phyloP scores from a whole-genome alignment of 345 rosid genomes.

The Rhodomyrtus tomentosa region DNA sequence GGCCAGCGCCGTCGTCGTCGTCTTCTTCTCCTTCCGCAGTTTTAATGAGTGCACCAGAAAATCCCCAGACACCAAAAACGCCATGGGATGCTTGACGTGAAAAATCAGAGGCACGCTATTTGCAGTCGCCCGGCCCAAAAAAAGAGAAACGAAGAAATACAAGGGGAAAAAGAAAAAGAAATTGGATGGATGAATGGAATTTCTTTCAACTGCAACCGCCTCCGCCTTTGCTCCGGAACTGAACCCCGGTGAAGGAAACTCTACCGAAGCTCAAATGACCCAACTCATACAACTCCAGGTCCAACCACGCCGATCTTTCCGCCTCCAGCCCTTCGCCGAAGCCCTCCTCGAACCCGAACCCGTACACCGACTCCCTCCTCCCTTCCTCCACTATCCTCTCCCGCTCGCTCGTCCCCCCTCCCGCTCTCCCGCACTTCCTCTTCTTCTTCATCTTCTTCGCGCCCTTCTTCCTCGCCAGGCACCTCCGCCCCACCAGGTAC shows the following conservation, averaged over 20 bases:
- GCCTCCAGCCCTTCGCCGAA: conserved; percentile 18
- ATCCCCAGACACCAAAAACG: background rate
- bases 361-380: conserved; percentile 4
- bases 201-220: background rate
- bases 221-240: background rate
- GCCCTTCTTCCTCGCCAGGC: conserved; percentile 30
- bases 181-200: background rate
- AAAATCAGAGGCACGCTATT: too few species aligned
- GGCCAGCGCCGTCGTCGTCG: background rate
- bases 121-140: background rate
- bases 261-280: conserved; percentile 91
- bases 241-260: conserved; percentile 54
- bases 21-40: background rate
- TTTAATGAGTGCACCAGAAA: background rate
- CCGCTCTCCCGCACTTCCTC: conserved; percentile 16
- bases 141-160: background rate
- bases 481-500: conserved; percentile 50
- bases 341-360: conserved; percentile 5
- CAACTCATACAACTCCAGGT: conserved; percentile 68
- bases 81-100: background rate
- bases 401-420: conserved; percentile 2
- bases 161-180: background rate
- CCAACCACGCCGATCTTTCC: conserved; percentile 41
- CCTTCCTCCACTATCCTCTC: conserved; percentile 19
- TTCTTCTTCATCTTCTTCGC: conserved; percentile 13